Evolutionary conservation across 148 eudicot species (phyloP).

Genomic region (Nepenthes gracilis): DNA sequence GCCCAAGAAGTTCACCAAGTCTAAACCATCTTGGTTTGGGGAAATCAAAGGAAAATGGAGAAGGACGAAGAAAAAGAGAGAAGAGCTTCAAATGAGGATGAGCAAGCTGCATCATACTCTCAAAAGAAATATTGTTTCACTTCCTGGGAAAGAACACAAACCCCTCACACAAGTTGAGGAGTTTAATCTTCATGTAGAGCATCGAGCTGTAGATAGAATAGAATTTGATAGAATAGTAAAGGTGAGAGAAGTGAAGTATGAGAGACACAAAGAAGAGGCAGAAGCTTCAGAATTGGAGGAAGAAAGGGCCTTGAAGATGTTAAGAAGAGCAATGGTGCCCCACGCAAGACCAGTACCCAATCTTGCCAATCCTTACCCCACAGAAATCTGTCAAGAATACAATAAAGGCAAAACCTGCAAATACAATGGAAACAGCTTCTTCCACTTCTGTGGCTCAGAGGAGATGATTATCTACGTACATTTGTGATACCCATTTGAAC

Average conservation of each 20-base stretch:
- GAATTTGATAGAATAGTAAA: slow-evolving; percentile 81
- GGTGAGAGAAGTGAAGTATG: slow-evolving; percentile 77
- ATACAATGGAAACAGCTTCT: neutral
- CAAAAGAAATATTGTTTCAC: slow-evolving; percentile 86
- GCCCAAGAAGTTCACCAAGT: slow-evolving; percentile 71
- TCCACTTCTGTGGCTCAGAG: neutral
- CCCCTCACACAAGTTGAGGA: slow-evolving; percentile 84
- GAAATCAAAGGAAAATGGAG: slow-evolving; percentile 78
- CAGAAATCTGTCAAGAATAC: slow-evolving; percentile 22
- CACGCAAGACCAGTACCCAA: slow-evolving; percentile 91
- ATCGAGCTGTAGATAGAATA: slow-evolving; percentile 80
- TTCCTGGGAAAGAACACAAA: slow-evolving; percentile 71
- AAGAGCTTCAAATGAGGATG: slow-evolving; percentile 68
- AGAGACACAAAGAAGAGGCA: slow-evolving; percentile 87
- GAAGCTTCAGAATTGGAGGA: slow-evolving; percentile 96
- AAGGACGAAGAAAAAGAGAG: slow-evolving; percentile 50
- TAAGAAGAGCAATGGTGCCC: slow-evolving; percentile 79
- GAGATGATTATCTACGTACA: neutral
- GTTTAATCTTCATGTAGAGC: slow-evolving; percentile 62
- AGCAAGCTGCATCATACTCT: slow-evolving; percentile 80
- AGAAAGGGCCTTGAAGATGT: slow-evolving; percentile 89
- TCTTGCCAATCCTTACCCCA: slow-evolving; percentile 59
- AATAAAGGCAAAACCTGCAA: neutral
- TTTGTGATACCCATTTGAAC: no score
- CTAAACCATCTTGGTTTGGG: slow-evolving; percentile 81